Base-by-base conservation (phyloP, 129 eudicot genomes). In the Kitagawia praeruptora region DNA sequence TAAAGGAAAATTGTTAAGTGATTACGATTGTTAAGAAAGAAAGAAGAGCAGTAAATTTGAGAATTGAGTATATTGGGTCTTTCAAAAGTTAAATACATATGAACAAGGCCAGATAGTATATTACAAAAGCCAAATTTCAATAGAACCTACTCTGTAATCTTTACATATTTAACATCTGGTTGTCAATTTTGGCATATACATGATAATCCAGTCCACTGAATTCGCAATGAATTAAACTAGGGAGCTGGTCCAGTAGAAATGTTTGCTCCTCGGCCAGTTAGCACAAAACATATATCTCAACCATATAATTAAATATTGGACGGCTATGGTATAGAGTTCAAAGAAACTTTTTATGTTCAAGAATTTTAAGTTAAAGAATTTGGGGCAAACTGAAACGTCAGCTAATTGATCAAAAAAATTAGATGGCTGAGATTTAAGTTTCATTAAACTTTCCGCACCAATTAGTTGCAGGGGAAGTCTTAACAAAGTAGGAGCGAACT, bases 1-100 rank as follows among this genome's bases (percentile, higher is more conserved):
- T 77, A 79, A 45, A 75, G 53, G 77, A 81, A 64, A 78, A 25
- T 49, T 58, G 67, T n/a, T 13, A 58, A 9, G 3, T n/a, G 8
- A 21, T 58, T 58, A 58, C 5, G 31, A 58, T n/a, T n/a, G n/a
- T 6, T 54, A 54, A 21, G n/a, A 34, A 53, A 56, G 46, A 45
- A 10, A 45, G 14, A 58, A 58, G 67, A n/a, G 9, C 67, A 58
- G 67, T 23, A n/a, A 58, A n/a, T 58, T 7, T 58, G 67, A 58
- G 67, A 7, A 5, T n/a, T 58, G 67, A 58, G 67, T 23, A 5
- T 58, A 11, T 23, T 58, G 66, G 66, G 66, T n/a, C 14, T 58
- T 58, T 58, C 14, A 58, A 4, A 25, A 58, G 3, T 23, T 23
- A 2, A n/a, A 58, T 23, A 58, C 3, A 58, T 58, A n/a, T 58